Percentiles rank a stretch among this genome's conserved stretches.
Conservation (phyloP, 2,329 filamentous ascomycete species). For the Pseudogymnoascus destructans region DNA sequence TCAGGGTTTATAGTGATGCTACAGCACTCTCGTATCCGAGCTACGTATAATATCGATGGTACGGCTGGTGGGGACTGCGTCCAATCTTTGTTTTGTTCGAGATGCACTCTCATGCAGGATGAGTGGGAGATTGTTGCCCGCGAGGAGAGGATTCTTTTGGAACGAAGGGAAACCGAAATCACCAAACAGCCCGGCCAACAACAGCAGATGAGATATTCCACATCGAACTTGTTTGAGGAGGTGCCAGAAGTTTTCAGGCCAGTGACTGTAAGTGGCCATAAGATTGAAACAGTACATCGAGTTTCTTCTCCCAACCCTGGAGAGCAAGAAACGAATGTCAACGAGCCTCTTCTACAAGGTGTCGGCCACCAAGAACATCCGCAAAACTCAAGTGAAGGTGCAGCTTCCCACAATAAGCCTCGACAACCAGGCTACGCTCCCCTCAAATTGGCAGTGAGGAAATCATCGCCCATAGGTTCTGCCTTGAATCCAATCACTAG, state of each 20-base stretch:
- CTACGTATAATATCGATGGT: slow-evolving; percentile 32
- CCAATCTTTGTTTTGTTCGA: slow-evolving; percentile 29
- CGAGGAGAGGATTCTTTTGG: slow-evolving; percentile 22
- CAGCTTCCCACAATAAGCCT: background rate
- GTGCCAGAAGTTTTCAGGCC: background rate
- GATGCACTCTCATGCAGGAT: slow-evolving; percentile 31
- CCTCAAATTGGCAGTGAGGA: background rate
- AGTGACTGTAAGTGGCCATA: background rate
- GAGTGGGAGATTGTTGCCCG: slow-evolving; percentile 32
- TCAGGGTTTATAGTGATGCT: slow-evolving; percentile 24
- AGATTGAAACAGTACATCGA: background rate
- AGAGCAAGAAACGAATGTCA: background rate
- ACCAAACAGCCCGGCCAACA: slow-evolving; percentile 12
- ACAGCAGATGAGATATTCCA: slow-evolving; percentile 18
- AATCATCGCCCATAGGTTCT: slow-evolving; percentile 5
- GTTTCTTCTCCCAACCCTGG: background rate
- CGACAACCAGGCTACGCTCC: background rate
- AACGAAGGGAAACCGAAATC: background rate
- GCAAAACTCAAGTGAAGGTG: background rate
- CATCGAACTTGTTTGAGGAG: slow-evolving; percentile 3
- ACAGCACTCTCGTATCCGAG: slow-evolving; percentile 29
- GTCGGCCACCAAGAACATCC: background rate
- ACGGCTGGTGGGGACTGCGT: slow-evolving; percentile 26
- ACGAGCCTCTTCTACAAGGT: background rate
- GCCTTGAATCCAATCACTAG: slow-evolving; percentile 4